Base-by-base conservation (phyloP, 768 basidiomycete genomes). In the Russula sp. region DNA sequence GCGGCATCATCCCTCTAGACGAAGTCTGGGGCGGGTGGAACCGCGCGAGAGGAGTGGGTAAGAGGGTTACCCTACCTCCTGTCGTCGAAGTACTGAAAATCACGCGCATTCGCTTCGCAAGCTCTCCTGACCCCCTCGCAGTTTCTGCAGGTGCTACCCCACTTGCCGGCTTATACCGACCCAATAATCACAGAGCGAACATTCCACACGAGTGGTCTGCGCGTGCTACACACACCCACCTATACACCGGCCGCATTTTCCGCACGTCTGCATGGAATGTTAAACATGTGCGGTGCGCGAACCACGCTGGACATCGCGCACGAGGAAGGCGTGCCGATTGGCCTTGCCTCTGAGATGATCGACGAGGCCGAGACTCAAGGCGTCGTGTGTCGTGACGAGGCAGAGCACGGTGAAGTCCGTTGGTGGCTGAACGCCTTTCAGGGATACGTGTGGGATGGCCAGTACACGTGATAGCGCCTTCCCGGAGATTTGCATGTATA, bases 11-110 rank as follows among this genome's bases (percentile, higher is more conserved):
- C 42, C 90, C 87, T 0, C 74, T 97, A 32, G 94, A 98, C 70
- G 94, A 96, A 73, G 89, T 89, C 0, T 98, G 94, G 94, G 91
- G 91, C 32, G 85, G 88, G 2, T 97, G 94, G 94, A 96, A 95
- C 70, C 85, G 94, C 60, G 93, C 92, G 7, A 76, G 94, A 66
- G 94, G 94, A 52, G 88, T 96, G 57, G 88, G 93, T 92, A 72
- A 71, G 87, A 72, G 71, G 87, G 70, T 22, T 9, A 22, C 11
- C n/a, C n/a, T n/a, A n/a, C n/a, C n/a, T n/a, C n/a, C n/a, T n/a
- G n/a, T n/a, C n/a, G n/a, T n/a, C n/a, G n/a, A n/a, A n/a, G 46
- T 58, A 20, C 43, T 53, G 16, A 32, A 22, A 35, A 49, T 32
- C 6, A 46, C 43, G 29, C 45, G 35, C 49, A 25, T 18, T 13